Evolutionary conservation across 352 stramenopile genomes (phyloP).

Genomic region (Pythium vanterpoolii): DNA sequence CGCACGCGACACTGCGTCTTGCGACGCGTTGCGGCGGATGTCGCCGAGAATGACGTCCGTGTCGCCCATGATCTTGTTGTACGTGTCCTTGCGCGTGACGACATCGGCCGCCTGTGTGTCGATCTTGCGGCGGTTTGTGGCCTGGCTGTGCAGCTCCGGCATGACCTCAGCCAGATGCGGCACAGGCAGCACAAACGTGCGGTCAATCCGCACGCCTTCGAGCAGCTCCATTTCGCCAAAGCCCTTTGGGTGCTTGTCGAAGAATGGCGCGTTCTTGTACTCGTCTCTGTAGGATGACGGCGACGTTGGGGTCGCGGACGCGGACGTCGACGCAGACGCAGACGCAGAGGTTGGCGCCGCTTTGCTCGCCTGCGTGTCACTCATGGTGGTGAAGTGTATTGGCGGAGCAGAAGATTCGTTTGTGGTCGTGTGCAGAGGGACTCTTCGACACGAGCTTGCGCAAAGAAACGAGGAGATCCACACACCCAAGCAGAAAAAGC

Average conservation of each 20-base stretch:
- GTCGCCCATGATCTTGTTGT: conserved; percentile 86
- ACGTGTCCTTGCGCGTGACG: conserved; percentile 69
- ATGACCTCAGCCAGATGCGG: conserved; percentile 71
- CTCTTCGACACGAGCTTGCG: conserved; percentile 12
- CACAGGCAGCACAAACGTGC: conserved; percentile 73
- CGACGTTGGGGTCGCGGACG: conserved; percentile 20
- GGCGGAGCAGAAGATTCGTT: conserved; percentile 6
- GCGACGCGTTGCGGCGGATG: conserved; percentile 66
- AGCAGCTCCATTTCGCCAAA: conserved; percentile 80
- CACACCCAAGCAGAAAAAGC: conserved; percentile 21
- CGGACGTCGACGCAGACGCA: no score
- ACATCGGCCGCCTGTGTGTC: conserved; percentile 60
- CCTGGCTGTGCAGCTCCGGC: conserved; percentile 45
- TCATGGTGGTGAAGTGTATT: conserved; percentile 11
- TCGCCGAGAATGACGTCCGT: conserved; percentile 82
- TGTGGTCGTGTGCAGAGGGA: conserved; percentile 5
- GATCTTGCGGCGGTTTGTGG: conserved; percentile 74
- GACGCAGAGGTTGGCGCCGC: background rate
- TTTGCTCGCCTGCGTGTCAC: conserved; percentile 6
- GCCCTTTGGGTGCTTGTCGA: conserved; percentile 74
- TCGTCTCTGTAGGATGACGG: conserved; percentile 33
- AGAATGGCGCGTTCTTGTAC: conserved; percentile 69
- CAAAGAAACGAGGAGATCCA: conserved; percentile 26
- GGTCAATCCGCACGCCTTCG: conserved; percentile 56
- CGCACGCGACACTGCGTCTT: conserved; percentile 64